Evolutionary conservation across 345 rosid genomes (phyloP).

Genomic region (Rhizophora apiculata): DNA sequence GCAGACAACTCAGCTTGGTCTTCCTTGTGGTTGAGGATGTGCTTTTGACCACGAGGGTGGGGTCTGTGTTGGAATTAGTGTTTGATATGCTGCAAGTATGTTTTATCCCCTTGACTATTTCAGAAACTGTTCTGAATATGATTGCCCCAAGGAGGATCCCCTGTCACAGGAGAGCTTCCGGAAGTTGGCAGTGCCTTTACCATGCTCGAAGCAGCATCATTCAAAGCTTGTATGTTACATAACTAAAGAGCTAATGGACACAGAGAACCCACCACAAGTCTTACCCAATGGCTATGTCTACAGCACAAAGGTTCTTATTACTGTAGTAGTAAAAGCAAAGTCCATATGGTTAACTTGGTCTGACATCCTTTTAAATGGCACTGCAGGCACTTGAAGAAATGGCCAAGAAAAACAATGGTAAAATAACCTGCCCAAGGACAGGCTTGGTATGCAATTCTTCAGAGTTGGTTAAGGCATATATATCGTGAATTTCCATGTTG

Average conservation of each 20-base stretch:
- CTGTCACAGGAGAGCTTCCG: conserved; percentile 89
- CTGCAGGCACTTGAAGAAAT: conserved; percentile 90
- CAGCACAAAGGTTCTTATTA: conserved; percentile 72
- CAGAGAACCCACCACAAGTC: conserved; percentile 98
- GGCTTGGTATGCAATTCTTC: conserved; percentile 57
- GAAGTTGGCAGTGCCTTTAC: conserved; percentile 75
- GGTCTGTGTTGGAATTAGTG: not conserved
- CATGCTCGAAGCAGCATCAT: conserved; percentile 93
- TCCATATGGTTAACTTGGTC: not conserved
- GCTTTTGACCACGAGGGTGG: not conserved
- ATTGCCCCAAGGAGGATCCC: conserved; percentile 95
- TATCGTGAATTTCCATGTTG: conserved; percentile 45
- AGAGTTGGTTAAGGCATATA: conserved; percentile 82
- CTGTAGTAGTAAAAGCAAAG: conserved; percentile 2
- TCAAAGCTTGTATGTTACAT: conserved; percentile 97
- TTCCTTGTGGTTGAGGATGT: not conserved
- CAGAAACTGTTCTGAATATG: conserved; percentile 77
- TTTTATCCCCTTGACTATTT: conserved; percentile 40
- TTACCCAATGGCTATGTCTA: conserved; percentile 93
- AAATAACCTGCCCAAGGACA: conserved; percentile 82
- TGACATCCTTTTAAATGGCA: conserved; percentile 1
- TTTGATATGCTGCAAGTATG: not conserved
- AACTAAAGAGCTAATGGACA: conserved; percentile 92
- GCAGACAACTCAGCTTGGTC: too few relatives aligned
- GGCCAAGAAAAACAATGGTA: conserved; percentile 73